Base-by-base conservation (phyloP, 2,329 filamentous ascomycete genomes). In the Cladosporium sp. region DNA sequence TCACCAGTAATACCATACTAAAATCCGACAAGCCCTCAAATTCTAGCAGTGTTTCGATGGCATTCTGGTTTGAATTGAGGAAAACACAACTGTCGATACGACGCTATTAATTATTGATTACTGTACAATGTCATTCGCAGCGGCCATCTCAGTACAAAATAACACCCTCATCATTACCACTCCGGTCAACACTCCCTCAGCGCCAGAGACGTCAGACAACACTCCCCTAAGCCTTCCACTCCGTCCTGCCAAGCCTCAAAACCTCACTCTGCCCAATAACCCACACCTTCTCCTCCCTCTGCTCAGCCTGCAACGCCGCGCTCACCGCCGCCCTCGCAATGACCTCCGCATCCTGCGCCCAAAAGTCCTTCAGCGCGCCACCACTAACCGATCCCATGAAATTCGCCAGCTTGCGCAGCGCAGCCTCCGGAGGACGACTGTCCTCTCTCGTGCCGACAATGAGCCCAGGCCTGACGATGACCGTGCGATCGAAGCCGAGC, bases 391-490 rank as follows among this genome's bases (percentile, higher is more conserved):
- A 79, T 3, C 88, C 87, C 62, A 90, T 66, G 16, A 81, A 81
- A 3, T 79, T 81, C 0, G 89, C 85, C 46, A 91, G 26, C 51
- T 79, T 80, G 70, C 86, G 81, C 0, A 89, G 5, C 5, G 87
- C 73, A 25, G 83, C 81, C 74, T 92, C 91, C 7, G 81, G 77
- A 0, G 83, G 76, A 23, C 74, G 60, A 60, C 90, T 84, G 60
- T 81, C 81, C 71, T 89, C 84, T 64, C 93, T 84, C 18, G 85
- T 76, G 2, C 93, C 93, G 2, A 93, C 77, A 70, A 97, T 91
- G 67, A 93, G 68, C 0, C 91, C 93, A 0, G 93, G 93, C 53
- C 88, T 78, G 48, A 89, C 58, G 63, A 97, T 89, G 64, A 97
- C 85, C 5, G 88, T 89, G 69, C 91, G 87, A 58, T 93, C 90